Evolutionary conservation across 495 filamentous ascomycete genomes (phyloP).

Genomic region (Evernia prunastri): DNA sequence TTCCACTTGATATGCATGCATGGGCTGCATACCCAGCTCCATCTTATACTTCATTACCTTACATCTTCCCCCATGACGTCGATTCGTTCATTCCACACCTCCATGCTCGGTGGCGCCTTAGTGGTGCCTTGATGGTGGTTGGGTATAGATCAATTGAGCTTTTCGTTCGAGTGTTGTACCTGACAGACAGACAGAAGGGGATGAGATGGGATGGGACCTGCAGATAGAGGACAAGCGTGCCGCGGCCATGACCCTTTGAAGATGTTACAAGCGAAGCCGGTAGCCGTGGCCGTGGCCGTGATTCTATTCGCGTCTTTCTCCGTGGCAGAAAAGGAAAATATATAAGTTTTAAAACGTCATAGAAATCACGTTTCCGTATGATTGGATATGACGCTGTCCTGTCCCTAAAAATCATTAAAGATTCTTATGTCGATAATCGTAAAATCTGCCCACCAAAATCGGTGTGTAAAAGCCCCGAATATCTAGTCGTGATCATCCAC

Average conservation of each 20-base stretch:
- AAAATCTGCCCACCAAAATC: neutral
- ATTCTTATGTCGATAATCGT: neutral
- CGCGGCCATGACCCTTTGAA: neutral
- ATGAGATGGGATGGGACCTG: slow-evolving; percentile 6
- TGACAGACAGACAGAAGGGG: too few relatives aligned
- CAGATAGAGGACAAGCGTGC: slow-evolving; percentile 12
- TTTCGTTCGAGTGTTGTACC: neutral
- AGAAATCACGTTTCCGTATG: neutral
- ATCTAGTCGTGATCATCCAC: neutral
- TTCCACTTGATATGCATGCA: neutral
- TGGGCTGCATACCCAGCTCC: neutral
- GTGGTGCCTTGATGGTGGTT: neutral
- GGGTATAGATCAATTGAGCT: neutral
- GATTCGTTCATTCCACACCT: neutral
- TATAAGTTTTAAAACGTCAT: too few relatives aligned
- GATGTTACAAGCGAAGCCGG: neutral
- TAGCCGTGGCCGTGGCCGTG: neutral
- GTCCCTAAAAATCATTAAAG: too few relatives aligned
- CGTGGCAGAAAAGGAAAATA: neutral
- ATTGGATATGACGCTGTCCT: slow-evolving; percentile 7
- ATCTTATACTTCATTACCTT: neutral
- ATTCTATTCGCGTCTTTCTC: neutral
- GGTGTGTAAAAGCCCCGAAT: too few relatives aligned
- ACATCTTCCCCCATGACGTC: neutral
- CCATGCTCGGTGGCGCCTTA: neutral